phyloP scores from a whole-genome alignment of 2,329 filamentous ascomycete species.

The Clonostachys byssicola region DNA sequence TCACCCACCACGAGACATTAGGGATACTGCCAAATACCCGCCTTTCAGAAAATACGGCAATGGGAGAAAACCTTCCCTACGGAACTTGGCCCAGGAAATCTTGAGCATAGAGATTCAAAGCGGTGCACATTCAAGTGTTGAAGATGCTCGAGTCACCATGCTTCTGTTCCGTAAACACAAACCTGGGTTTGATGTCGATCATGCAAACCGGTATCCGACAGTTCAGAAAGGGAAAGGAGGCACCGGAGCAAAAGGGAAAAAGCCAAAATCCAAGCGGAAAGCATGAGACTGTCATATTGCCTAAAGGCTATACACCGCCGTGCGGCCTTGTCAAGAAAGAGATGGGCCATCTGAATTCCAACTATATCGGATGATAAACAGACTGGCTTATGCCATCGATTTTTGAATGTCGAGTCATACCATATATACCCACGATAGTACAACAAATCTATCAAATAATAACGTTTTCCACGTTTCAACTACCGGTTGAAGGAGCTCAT shows the following conservation, averaged over 20 bases:
- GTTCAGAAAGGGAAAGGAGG: slow-evolving; percentile 4
- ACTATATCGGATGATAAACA: too few species aligned
- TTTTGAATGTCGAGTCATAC: too few species aligned
- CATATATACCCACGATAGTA: too few species aligned
- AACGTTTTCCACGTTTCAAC: too few species aligned
- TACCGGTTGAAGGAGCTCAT: too few species aligned
- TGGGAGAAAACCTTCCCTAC: slow-evolving; percentile 66
- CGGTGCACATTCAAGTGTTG: slow-evolving; percentile 61
- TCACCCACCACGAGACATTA: slow-evolving; percentile 73
- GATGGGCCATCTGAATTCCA: too few species aligned
- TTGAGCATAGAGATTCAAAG: slow-evolving; percentile 59
- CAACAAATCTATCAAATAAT: too few species aligned
- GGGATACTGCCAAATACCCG: slow-evolving; percentile 78
- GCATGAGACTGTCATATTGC: neutral
- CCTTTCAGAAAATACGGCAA: slow-evolving; percentile 67
- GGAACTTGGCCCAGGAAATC: slow-evolving; percentile 51
- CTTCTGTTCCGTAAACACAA: slow-evolving; percentile 81
- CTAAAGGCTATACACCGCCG: neutral
- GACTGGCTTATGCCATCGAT: too few species aligned
- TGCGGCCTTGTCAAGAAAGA: too few species aligned
- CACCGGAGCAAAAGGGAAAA: slow-evolving; percentile 27
- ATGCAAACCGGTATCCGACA: slow-evolving; percentile 62
- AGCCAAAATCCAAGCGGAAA: slow-evolving; percentile 31
- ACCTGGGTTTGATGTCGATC: slow-evolving; percentile 77
- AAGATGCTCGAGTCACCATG: slow-evolving; percentile 90